phyloP scores from a whole-genome alignment of 179 eudicot genomes.

The Beta corolliflora region DNA sequence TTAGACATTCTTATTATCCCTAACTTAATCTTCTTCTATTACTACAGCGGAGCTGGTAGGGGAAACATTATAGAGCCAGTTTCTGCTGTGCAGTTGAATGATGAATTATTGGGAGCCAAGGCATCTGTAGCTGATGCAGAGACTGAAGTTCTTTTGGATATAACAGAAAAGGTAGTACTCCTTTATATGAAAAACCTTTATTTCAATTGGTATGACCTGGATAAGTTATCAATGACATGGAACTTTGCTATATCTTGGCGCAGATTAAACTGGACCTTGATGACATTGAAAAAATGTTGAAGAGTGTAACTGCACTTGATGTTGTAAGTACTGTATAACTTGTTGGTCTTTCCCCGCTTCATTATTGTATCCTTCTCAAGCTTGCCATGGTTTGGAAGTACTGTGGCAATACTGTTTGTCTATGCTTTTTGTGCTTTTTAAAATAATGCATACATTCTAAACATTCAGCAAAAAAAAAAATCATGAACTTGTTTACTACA shows the following conservation, averaged over 20 bases:
- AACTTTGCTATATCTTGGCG: slow-evolving; percentile 28
- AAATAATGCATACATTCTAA: not conserved
- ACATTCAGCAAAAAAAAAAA: not conserved
- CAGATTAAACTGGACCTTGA: slow-evolving; percentile 78
- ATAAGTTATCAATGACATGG: slow-evolving; percentile 12
- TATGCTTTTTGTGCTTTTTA: not conserved
- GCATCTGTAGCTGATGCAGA: slow-evolving; percentile 76
- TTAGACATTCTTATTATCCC: not conserved
- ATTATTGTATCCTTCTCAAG: not conserved
- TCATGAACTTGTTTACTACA: not conserved
- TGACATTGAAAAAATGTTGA: slow-evolving; percentile 58
- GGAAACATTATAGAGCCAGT: slow-evolving; percentile 89
- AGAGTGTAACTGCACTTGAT: slow-evolving; percentile 65
- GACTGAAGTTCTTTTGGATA: slow-evolving; percentile 75
- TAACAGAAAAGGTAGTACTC: slow-evolving; percentile 73
- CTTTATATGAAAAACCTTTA: slow-evolving; percentile 2
- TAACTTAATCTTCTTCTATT: slow-evolving; percentile 16
- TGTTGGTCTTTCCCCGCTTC: slow-evolving; percentile 3
- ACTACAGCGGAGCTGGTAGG: slow-evolving; percentile 73
- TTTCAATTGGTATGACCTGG: slow-evolving; percentile 13
- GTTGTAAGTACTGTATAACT: slow-evolving; percentile 48
- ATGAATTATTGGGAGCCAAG: slow-evolving; percentile 85
- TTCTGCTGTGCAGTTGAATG: slow-evolving; percentile 90
- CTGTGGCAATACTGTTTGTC: not conserved
- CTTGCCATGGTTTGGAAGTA: slow-evolving; percentile 12